Conservation (phyloP, 345 rosid species). For the Eucalyptus curtisii region DNA sequence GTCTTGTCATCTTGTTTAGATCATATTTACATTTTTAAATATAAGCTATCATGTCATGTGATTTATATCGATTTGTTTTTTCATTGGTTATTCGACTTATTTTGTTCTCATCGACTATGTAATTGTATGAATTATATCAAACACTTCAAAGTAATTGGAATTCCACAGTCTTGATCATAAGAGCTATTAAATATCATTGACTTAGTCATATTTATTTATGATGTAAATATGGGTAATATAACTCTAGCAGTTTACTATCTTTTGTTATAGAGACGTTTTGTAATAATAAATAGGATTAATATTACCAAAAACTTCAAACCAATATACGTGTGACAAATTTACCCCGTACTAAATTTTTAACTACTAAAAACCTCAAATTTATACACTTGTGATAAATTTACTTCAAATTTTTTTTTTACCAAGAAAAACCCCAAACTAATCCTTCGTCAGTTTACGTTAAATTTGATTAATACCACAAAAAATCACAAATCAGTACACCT, state of each 20-base stretch:
- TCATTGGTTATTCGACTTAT: background rate
- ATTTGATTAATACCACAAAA: too few species aligned
- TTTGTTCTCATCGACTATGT: background rate
- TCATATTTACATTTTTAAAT: background rate
- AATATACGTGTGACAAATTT: too few species aligned
- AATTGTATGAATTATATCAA: background rate
- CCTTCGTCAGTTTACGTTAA: fast-evolving
- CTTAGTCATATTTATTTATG: background rate
- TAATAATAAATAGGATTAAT: background rate
- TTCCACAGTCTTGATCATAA: background rate
- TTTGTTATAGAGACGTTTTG: background rate
- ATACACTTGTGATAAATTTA: too few species aligned
- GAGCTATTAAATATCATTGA: background rate
- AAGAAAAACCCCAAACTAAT: too few species aligned
- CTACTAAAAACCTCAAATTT: fast-evolving
- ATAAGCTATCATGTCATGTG: background rate
- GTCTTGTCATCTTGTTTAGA: background rate
- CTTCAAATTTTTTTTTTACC: too few species aligned
- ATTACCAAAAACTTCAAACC: too few species aligned
- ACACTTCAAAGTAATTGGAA: background rate
- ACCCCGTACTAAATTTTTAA: fast-evolving
- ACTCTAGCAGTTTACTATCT: background rate
- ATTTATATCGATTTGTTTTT: background rate
- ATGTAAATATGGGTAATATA: background rate
- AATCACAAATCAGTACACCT: too few species aligned